phyloP scores from a whole-genome alignment of 495 filamentous ascomycete genomes.

The Tuber microsphaerosporum region DNA sequence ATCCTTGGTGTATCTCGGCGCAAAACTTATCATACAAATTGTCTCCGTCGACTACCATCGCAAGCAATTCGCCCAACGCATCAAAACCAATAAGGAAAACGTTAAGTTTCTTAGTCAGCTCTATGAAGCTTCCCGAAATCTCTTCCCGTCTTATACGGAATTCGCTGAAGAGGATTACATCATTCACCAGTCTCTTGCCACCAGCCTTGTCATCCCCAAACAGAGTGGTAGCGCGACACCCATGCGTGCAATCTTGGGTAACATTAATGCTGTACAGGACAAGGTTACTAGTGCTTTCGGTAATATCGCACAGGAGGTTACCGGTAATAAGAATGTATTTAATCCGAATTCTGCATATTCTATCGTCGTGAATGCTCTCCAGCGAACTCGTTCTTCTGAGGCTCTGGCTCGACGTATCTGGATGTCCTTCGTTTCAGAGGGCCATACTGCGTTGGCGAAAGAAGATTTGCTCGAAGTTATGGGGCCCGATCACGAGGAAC shows the following conservation, averaged over 20 bases:
- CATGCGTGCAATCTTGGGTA: slow-evolving; percentile 64
- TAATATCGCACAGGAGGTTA: slow-evolving; percentile 89
- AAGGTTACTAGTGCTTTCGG: slow-evolving; percentile 87
- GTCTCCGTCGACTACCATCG: slow-evolving; percentile 94
- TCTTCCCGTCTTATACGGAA: slow-evolving; percentile 86
- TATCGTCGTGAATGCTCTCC: slow-evolving; percentile 78
- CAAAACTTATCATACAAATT: slow-evolving; percentile 80
- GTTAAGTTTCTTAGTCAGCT: slow-evolving; percentile 70
- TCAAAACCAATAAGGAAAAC: slow-evolving; percentile 81
- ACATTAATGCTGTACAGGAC: slow-evolving; percentile 76
- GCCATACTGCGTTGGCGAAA: slow-evolving; percentile 64
- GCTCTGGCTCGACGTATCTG: slow-evolving; percentile 85
- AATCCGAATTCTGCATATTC: slow-evolving; percentile 83
- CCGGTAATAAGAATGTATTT: slow-evolving; percentile 80
- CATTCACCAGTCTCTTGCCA: slow-evolving; percentile 71
- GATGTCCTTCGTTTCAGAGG: slow-evolving; percentile 97
- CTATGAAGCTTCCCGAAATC: slow-evolving; percentile 75
- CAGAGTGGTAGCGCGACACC: slow-evolving; percentile 60
- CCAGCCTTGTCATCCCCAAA: slow-evolving; percentile 42
- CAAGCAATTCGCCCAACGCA: slow-evolving; percentile 79
- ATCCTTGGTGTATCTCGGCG: slow-evolving; percentile 65
- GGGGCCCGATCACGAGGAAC: slow-evolving; percentile 58
- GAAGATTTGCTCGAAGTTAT: slow-evolving; percentile 87
- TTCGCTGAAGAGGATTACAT: slow-evolving; percentile 85
- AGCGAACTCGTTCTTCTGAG: slow-evolving; percentile 71